These are phyloP conservation scores for Immersiella caudata DNA, from an alignment of 495 filamentous ascomycete species.

Conservation along the genomic window DNA sequence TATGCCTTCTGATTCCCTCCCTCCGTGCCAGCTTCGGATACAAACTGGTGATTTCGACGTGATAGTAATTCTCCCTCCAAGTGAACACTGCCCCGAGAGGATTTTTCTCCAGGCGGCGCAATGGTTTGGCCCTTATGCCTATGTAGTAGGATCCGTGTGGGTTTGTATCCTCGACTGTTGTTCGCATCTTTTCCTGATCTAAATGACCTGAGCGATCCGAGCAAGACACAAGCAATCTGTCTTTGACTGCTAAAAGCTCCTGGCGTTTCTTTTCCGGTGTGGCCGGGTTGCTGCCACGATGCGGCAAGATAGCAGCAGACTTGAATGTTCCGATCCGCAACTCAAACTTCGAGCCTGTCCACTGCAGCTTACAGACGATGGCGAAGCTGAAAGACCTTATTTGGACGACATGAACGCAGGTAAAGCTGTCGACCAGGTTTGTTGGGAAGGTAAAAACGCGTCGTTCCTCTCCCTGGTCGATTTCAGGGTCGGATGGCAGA, in stretches of 20 bases:
- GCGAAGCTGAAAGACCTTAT: neutral
- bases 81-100: neutral
- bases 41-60: neutral
- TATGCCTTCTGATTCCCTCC: too few species aligned
- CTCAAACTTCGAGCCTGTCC: neutral
- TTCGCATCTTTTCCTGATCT: constrained; percentile 2
- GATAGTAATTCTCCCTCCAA: neutral
- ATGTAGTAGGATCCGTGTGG: neutral
- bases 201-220: neutral
- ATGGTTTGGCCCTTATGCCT: neutral
- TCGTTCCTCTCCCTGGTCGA: neutral
- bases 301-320: neutral
- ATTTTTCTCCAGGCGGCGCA: neutral
- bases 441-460: neutral
- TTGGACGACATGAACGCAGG: neutral
- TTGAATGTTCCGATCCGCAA: neutral
- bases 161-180: neutral
- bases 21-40: too few species aligned
- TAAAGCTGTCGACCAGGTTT: neutral
- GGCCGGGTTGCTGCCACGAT: neutral
- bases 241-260: neutral
- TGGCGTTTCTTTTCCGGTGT: neutral
- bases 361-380: neutral
- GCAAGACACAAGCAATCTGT: neutral
- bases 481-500: neutral